Percentiles rank a stretch among this genome's conserved stretches.
These are phyloP conservation scores for Gossypium gossypioides DNA, from an alignment of 441 rosid species.

Conservation along the genomic window DNA sequence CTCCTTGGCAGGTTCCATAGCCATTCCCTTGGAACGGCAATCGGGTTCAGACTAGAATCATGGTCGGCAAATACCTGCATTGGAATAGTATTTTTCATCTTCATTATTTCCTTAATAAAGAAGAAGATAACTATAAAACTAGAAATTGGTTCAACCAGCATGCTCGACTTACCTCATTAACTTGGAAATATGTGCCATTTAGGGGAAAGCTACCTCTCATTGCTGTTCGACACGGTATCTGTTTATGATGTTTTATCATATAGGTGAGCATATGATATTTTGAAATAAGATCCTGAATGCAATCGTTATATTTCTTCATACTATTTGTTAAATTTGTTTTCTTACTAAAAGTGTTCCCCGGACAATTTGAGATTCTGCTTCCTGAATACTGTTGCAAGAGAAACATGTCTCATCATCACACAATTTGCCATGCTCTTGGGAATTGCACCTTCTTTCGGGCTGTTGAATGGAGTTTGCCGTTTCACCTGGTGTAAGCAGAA, in stretches of 20 bases:
- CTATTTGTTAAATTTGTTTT: neutral
- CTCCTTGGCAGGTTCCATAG: constrained; percentile 40
- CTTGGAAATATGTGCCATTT: constrained; percentile 58
- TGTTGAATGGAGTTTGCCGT: constrained; percentile 42
- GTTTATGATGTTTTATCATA: constrained; percentile 13
- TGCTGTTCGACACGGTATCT: constrained; percentile 59
- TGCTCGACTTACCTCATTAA: constrained; percentile 36
- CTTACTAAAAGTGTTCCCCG: constrained; percentile 58
- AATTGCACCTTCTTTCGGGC: constrained; percentile 32
- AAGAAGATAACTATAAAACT: neutral
- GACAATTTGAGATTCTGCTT: constrained; percentile 42
- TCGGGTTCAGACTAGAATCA: constrained; percentile 40
- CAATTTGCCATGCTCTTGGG: constrained; percentile 26
- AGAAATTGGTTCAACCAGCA: neutral
- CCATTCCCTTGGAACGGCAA: constrained; percentile 41
- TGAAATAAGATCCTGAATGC: neutral
- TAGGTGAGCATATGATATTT: neutral
- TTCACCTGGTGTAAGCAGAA: constrained; percentile 33
- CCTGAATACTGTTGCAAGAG: constrained; percentile 40
- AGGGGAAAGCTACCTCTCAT: constrained; percentile 58
- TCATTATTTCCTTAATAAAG: neutral
- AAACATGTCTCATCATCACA: constrained; percentile 39
- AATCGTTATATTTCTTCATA: neutral
- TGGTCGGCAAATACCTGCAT: constrained; percentile 55
- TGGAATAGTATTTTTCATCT: neutral